Evolutionary conservation across 164 flowering plant genomes (phyloP).

Genomic region (Stephania cephalantha): DNA sequence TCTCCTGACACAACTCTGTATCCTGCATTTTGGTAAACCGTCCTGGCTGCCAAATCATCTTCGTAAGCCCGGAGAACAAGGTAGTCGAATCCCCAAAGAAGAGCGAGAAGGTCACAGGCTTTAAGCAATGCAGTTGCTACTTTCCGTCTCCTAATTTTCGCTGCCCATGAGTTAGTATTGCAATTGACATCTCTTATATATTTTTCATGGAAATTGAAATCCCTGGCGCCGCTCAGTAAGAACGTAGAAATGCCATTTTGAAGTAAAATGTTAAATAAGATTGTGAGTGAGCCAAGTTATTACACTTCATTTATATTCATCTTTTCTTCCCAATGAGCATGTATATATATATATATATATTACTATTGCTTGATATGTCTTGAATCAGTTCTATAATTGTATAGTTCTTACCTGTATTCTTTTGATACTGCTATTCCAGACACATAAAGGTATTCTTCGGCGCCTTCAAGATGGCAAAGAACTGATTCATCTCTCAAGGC

Average conservation of each 20-base stretch:
- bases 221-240: neutral
- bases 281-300: too few relatives aligned
- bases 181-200: neutral
- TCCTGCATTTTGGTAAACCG: slow-evolving; percentile 67
- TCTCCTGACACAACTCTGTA: slow-evolving; percentile 58
- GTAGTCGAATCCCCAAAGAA: slow-evolving; percentile 59
- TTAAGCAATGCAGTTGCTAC: slow-evolving; percentile 71
- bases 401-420: slow-evolving; percentile 46
- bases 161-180: neutral
- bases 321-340: too few relatives aligned
- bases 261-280: too few relatives aligned
- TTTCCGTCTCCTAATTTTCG: slow-evolving; percentile 53
- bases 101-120: slow-evolving; percentile 57
- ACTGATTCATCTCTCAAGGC: slow-evolving; percentile 50
- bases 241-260: too few relatives aligned
- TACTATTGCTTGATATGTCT: neutral
- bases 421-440: slow-evolving; percentile 82
- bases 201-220: neutral
- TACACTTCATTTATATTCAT: too few relatives aligned
- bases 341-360: neutral
- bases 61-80: slow-evolving; percentile 72
- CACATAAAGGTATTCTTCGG: slow-evolving; percentile 68
- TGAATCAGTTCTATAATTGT: neutral
- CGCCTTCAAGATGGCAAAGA: slow-evolving; percentile 45
- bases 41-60: slow-evolving; percentile 66